Evolutionary conservation across 441 rosid species (phyloP).

Genomic region (Croton setiger): DNA sequence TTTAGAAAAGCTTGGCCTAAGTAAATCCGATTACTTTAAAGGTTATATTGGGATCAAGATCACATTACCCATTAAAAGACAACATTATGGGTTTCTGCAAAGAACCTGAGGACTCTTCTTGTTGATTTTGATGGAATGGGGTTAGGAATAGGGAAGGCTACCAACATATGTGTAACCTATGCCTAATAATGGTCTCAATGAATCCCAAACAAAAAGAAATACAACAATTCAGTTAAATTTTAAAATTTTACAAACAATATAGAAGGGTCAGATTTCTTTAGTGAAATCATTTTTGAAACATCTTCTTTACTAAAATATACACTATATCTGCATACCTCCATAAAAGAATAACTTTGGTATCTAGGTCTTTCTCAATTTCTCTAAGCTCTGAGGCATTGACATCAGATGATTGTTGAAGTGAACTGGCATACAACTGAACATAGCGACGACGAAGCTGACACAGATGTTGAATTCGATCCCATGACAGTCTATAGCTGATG

Average conservation of each 20-base stretch:
- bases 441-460: slow-evolving; percentile 89
- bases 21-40: neutral
- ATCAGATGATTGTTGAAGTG: slow-evolving; percentile 66
- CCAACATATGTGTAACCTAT: neutral
- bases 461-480: slow-evolving; percentile 79
- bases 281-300: neutral
- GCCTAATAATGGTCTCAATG: neutral
- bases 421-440: slow-evolving; percentile 79
- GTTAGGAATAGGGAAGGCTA: neutral
- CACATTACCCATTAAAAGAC: neutral
- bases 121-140: neutral
- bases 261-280: neutral
- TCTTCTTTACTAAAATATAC: neutral
- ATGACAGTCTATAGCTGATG: slow-evolving; percentile 79
- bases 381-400: slow-evolving; percentile 56
- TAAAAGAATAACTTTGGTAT: slow-evolving; percentile 86
- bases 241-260: too few species aligned
- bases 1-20: neutral
- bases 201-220: neutral
- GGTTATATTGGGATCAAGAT: too few species aligned
- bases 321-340: slow-evolving; percentile 67
- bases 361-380: slow-evolving; percentile 91
- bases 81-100: neutral
- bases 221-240: neutral
- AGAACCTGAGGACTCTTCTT: neutral